A percentile compares a stretch with the other conserved stretches of the same genome.
Evolutionary conservation across 441 rosid species (phyloP).

Genomic region (Syzygium syzygioides): DNA sequence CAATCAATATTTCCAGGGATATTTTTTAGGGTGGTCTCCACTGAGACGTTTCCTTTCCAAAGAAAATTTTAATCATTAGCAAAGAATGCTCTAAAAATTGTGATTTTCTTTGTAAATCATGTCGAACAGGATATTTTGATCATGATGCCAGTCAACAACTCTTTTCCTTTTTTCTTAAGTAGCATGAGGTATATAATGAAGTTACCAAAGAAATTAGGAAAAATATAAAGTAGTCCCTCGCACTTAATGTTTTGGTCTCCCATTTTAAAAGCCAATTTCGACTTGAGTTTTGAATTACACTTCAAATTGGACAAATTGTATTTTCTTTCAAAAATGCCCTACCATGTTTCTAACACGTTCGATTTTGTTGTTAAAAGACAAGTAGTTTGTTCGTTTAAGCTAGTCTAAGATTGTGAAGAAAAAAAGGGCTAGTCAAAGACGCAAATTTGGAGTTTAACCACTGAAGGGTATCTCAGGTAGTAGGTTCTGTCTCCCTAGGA

Average conservation of each 20-base stretch:
- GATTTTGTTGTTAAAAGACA: not conserved
- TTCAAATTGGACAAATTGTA: not conserved
- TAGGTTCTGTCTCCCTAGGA: not conserved
- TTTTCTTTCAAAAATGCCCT: not conserved
- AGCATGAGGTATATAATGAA: not conserved
- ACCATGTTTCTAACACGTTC: not conserved
- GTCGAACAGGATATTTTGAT: not conserved
- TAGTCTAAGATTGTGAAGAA: not conserved
- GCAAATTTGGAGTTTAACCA: not conserved
- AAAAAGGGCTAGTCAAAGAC: not conserved
- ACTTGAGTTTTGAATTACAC: not conserved
- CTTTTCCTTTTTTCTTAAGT: not conserved
- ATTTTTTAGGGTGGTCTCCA: too few species aligned
- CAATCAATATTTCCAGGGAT: too few species aligned
- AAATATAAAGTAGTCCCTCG: not conserved
- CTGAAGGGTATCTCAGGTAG: not conserved
- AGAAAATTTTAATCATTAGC: not conserved
- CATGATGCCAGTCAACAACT: not conserved
- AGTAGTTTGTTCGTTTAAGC: not conserved
- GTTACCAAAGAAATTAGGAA: not conserved
- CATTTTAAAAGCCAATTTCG: not conserved
- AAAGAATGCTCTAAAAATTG: not conserved
- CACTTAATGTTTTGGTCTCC: not conserved
- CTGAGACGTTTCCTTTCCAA: too few species aligned
- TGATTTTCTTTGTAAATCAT: not conserved